A percentile compares a stretch with the other conserved stretches of the same genome.
Conservation (phyloP, 1,284 basidiomycete genomes). For the Wallemia mellicola region DNA sequence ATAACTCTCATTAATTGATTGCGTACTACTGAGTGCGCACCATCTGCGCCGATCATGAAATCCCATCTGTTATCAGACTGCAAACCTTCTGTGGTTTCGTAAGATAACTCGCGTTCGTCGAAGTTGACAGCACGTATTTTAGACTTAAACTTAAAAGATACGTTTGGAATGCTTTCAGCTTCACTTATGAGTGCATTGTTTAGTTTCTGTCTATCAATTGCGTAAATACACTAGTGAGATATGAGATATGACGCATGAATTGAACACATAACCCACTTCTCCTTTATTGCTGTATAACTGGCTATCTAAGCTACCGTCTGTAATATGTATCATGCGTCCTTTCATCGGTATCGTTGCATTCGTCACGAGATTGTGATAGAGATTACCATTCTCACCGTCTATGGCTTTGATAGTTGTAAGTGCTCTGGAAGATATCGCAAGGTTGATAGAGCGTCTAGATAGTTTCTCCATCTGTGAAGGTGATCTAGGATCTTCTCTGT, state of each 20-base stretch:
- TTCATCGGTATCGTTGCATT: constrained; percentile 67
- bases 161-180: constrained; percentile 28
- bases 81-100: constrained; percentile 20
- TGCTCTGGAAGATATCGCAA: constrained; percentile 78
- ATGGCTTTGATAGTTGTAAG: constrained; percentile 57
- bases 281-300: constrained; percentile 65
- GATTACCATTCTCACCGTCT: constrained; percentile 27
- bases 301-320: constrained; percentile 35
- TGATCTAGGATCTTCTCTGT: constrained; percentile 39
- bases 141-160: constrained; percentile 45
- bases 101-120: constrained; percentile 23
- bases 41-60: constrained; percentile 57
- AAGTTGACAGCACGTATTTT: constrained; percentile 46
- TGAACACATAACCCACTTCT: constrained; percentile 26
- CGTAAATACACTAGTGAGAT: constrained; percentile 48
- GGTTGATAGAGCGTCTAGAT: constrained; percentile 68
- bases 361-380: constrained; percentile 35
- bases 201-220: constrained; percentile 59
- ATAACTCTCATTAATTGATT: constrained; percentile 66
- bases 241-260: not conserved
- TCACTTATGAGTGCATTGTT: constrained; percentile 57
- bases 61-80: constrained; percentile 15
- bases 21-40: constrained; percentile 55
- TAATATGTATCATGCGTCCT: constrained; percentile 76
- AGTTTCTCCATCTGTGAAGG: constrained; percentile 30